These are phyloP conservation scores for Pyrenopolyporus hunteri DNA, from an alignment of 495 filamentous ascomycete species.

Conservation along the genomic window DNA sequence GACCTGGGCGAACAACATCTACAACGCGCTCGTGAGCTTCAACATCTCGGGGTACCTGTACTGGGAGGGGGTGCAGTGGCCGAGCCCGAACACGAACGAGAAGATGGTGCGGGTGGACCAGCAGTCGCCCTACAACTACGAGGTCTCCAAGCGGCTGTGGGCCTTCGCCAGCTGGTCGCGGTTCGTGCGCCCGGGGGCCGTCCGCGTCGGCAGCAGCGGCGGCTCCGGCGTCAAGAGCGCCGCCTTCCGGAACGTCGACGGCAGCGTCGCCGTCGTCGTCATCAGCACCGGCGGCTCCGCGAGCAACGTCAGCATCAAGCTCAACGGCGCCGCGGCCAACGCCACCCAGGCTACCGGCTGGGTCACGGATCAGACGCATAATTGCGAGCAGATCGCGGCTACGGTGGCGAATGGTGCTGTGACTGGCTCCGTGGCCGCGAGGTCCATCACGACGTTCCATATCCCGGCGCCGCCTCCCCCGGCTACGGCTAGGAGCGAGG, in stretches of 20 bases:
- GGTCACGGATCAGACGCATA: constrained; percentile 47
- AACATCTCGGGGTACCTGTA: constrained; percentile 59
- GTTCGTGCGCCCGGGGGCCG: constrained; percentile 58
- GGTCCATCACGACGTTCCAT: constrained; percentile 47
- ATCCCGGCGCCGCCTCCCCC: constrained; percentile 30
- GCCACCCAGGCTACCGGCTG: constrained; percentile 41
- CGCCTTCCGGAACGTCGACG: constrained; percentile 59
- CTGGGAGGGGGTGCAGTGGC: constrained; percentile 61
- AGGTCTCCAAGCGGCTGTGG: constrained; percentile 57
- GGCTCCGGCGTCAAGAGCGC: constrained; percentile 49
- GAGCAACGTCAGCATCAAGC: constrained; percentile 39
- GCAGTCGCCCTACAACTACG: constrained; percentile 44
- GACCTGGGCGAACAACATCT: constrained; percentile 64
- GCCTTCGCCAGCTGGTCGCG: constrained; percentile 58
- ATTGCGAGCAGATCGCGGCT: constrained; percentile 42
- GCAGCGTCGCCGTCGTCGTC: constrained; percentile 52
- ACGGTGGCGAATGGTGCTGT: constrained; percentile 42
- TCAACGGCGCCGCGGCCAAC: constrained; percentile 25
- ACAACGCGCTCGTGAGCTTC: constrained; percentile 49
- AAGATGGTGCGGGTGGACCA: constrained; percentile 53
- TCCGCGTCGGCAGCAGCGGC: constrained; percentile 45
- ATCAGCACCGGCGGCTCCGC: constrained; percentile 52
- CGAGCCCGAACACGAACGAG: constrained; percentile 55
- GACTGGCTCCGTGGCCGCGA: constrained; percentile 44
- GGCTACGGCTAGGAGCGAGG: background rate